Conservation (phyloP, 2,329 filamentous ascomycete species). For the Epichloe brachyelytri region DNA sequence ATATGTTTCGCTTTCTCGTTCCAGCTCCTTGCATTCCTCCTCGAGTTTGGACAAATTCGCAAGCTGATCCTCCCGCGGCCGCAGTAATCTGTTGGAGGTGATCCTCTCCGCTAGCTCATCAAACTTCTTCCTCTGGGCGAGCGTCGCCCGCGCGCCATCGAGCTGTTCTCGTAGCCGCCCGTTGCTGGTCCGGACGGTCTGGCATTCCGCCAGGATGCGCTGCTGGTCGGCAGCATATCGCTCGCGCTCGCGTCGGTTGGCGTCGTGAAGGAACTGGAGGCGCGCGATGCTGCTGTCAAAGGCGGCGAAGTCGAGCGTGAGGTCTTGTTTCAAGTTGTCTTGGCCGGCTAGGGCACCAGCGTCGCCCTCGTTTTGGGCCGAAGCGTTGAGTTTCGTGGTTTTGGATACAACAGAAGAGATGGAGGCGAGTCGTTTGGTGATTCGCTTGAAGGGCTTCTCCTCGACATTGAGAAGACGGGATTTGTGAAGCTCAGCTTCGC, state of each 20-base stretch:
- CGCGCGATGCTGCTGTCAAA: slow-evolving; percentile 79
- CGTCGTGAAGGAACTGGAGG: slow-evolving; percentile 73
- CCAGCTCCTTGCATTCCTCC: slow-evolving; percentile 76
- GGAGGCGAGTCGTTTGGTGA: slow-evolving; percentile 66
- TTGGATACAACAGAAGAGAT: slow-evolving; percentile 47
- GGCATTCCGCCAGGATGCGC: slow-evolving; percentile 65
- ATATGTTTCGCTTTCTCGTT: slow-evolving; percentile 73
- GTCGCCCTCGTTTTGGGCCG: slow-evolving; percentile 27
- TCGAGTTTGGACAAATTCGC: slow-evolving; percentile 68
- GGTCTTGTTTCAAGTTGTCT: slow-evolving; percentile 61
- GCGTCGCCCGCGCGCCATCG: slow-evolving; percentile 59
- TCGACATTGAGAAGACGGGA: slow-evolving; percentile 78
- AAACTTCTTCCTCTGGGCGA: slow-evolving; percentile 71
- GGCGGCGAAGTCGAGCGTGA: slow-evolving; percentile 76
- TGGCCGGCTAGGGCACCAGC: slow-evolving; percentile 19
- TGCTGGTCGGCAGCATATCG: slow-evolving; percentile 72
- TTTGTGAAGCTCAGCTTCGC: slow-evolving; percentile 79
- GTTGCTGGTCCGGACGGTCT: slow-evolving; percentile 65
- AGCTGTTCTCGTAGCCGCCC: slow-evolving; percentile 59
- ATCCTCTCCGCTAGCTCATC: slow-evolving; percentile 84
- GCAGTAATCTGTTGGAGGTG: slow-evolving; percentile 64
- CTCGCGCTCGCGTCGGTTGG: slow-evolving; percentile 71
- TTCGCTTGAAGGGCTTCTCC: slow-evolving; percentile 81
- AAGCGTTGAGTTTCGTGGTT: slow-evolving; percentile 10
- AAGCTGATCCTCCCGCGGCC: slow-evolving; percentile 72